Percentiles rank a stretch among this genome's conserved stretches.
phyloP scores from a whole-genome alignment of 169 alveolate species.

The Babesia sp. region DNA sequence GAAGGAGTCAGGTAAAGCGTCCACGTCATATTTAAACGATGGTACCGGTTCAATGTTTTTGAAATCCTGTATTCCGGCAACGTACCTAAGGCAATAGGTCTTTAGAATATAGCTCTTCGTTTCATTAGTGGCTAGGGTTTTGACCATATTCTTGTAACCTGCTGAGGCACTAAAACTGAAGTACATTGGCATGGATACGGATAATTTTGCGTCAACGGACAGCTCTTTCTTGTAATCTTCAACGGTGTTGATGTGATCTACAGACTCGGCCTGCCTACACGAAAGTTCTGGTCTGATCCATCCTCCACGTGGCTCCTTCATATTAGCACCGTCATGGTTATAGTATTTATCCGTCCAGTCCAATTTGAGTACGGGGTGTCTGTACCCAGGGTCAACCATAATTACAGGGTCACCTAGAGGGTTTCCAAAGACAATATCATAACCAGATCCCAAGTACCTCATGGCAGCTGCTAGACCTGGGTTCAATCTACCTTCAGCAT shows the following conservation, averaged over 20 bases:
- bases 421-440: conserved; percentile 80
- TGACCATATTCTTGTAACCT: conserved; percentile 75
- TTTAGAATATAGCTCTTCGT: conserved; percentile 71
- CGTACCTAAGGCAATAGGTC: conserved; percentile 81
- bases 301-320: conserved; percentile 79
- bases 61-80: conserved; percentile 73
- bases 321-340: conserved; percentile 52
- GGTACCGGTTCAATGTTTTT: conserved; percentile 43
- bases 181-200: conserved; percentile 64
- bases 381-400: conserved; percentile 83
- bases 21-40: conserved; percentile 73
- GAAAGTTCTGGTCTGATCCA: conserved; percentile 81
- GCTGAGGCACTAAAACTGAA: conserved; percentile 79
- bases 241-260: conserved; percentile 66
- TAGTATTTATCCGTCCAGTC: conserved; percentile 52
- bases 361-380: conserved; percentile 78
- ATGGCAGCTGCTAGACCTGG: conserved; percentile 64
- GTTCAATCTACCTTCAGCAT: conserved; percentile 3
- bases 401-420: conserved; percentile 83
- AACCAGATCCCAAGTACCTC: conserved; percentile 80
- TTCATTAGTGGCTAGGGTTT: conserved; percentile 59
- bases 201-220: conserved; percentile 77
- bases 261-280: conserved; percentile 79
- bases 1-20: conserved; percentile 69
- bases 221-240: conserved; percentile 75